A percentile compares a stretch with the other conserved stretches of the same genome.
Conservation (phyloP, 139 green algal species). For the Asterochloris sp. region DNA sequence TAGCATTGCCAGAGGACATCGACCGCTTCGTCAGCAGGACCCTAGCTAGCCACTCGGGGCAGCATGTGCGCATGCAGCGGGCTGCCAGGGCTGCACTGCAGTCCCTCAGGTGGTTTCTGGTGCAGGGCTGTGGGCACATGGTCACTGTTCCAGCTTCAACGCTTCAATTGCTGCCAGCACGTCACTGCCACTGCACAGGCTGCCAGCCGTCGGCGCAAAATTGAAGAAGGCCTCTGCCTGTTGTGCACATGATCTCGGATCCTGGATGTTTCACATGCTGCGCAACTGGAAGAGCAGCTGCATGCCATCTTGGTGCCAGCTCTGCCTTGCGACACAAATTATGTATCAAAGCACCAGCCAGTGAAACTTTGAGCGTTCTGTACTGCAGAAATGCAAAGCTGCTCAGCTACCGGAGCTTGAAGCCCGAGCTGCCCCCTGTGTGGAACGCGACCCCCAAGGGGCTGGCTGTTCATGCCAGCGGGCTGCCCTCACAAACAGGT, state of each 20-base stretch:
- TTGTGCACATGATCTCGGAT: not conserved
- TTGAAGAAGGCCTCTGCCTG: not conserved
- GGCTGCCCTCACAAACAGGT: slow-evolving; percentile 36
- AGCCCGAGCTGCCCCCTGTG: not conserved
- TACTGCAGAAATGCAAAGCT: slow-evolving; percentile 16
- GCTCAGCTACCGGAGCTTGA: slow-evolving; percentile 4
- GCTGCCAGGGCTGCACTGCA: slow-evolving; percentile 32
- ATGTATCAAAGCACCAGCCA: not conserved
- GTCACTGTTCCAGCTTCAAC: not conserved
- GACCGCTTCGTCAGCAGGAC: slow-evolving; percentile 44
- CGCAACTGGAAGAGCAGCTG: not conserved
- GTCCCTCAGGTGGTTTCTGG: slow-evolving; percentile 17
- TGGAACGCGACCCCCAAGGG: slow-evolving; percentile 45
- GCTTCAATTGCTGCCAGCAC: not conserved
- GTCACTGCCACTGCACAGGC: not conserved
- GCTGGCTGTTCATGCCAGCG: slow-evolving; percentile 46
- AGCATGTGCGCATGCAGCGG: slow-evolving; percentile 7
- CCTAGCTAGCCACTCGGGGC: slow-evolving; percentile 36
- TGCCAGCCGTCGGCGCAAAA: not conserved
- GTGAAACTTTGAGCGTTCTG: not conserved
- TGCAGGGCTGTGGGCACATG: not conserved
- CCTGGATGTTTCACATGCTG: not conserved
- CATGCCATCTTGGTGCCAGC: not conserved
- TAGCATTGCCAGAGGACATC: slow-evolving; percentile 22
- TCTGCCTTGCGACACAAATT: not conserved